Conservation (phyloP, 495 filamentous ascomycete genomes). For the Podospora didyma region DNA sequence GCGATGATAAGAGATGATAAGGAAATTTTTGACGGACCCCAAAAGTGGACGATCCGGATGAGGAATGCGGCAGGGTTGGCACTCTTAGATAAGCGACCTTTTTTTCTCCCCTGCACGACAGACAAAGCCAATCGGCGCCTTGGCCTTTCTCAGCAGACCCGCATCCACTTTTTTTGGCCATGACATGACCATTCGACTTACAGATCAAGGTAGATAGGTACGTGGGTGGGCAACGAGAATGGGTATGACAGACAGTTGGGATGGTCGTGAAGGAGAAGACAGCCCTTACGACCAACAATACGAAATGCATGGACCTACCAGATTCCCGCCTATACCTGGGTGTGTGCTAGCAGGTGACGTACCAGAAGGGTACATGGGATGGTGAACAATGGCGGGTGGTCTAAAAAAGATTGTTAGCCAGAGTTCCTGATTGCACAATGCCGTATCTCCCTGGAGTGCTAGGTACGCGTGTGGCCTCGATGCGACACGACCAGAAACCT, state of each 20-base stretch:
- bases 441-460: too few species aligned
- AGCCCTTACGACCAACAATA: constrained; percentile 4
- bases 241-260: too few species aligned
- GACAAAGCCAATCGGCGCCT: constrained; percentile 10
- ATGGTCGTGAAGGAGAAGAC: neutral
- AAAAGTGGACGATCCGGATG: constrained; percentile 1
- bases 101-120: neutral
- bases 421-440: neutral
- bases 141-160: too few species aligned
- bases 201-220: too few species aligned
- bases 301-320: constrained; percentile 55
- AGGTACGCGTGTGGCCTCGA: neutral
- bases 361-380: constrained; percentile 46
- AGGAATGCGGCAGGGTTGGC: constrained; percentile 2
- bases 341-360: constrained; percentile 65
- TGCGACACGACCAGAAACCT: neutral
- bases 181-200: too few species aligned
- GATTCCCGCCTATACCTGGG: constrained; percentile 60
- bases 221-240: neutral
- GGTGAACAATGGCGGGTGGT: constrained; percentile 27
- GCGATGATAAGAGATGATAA: constrained; percentile 30
- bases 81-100: constrained; percentile 24
- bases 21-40: constrained; percentile 35
- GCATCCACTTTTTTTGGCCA: too few species aligned
- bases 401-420: constrained; percentile 12